A percentile compares a stretch with the other conserved stretches of the same genome.
Conservation (phyloP, 768 basidiomycete species). For the Rhizopogon rudus region DNA sequence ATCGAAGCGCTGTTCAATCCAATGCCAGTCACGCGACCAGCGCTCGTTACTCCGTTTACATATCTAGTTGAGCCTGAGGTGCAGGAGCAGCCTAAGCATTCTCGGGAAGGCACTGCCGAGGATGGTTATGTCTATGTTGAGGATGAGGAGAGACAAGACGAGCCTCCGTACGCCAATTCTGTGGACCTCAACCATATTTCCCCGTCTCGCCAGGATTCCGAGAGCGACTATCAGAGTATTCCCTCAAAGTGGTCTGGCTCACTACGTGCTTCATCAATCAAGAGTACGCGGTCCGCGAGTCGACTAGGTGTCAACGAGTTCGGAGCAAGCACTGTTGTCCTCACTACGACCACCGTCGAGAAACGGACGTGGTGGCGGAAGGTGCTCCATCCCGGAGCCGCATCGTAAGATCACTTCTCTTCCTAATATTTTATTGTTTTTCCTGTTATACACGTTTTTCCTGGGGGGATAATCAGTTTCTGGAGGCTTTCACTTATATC, state of each 20-base stretch:
- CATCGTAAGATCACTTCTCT: background rate
- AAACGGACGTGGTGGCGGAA: constrained; percentile 28
- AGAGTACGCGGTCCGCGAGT: constrained; percentile 12
- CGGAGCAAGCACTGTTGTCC: background rate
- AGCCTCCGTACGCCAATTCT: constrained; percentile 20
- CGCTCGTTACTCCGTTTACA: constrained; percentile 30
- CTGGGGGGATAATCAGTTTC: background rate
- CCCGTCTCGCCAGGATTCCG: constrained; percentile 3
- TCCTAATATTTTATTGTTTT: background rate
- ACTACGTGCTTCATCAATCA: constrained; percentile 10
- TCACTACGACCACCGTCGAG: constrained; percentile 6
- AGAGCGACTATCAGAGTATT: constrained; percentile 26
- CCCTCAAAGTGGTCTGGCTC: constrained; percentile 18
- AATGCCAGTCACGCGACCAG: constrained; percentile 33
- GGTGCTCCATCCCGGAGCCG: constrained; percentile 13
- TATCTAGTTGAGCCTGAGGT: constrained; percentile 26
- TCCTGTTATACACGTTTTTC: background rate
- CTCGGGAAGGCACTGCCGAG: background rate
- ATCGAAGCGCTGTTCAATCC: constrained; percentile 84
- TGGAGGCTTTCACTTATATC: background rate
- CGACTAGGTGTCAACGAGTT: constrained; percentile 1
- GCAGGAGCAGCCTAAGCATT: background rate
- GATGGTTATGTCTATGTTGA: background rate
- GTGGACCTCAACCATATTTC: constrained; percentile 5
- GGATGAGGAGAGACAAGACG: constrained; percentile 4